phyloP scores from a whole-genome alignment of 441 rosid genomes.

The Jatropha podagrica region DNA sequence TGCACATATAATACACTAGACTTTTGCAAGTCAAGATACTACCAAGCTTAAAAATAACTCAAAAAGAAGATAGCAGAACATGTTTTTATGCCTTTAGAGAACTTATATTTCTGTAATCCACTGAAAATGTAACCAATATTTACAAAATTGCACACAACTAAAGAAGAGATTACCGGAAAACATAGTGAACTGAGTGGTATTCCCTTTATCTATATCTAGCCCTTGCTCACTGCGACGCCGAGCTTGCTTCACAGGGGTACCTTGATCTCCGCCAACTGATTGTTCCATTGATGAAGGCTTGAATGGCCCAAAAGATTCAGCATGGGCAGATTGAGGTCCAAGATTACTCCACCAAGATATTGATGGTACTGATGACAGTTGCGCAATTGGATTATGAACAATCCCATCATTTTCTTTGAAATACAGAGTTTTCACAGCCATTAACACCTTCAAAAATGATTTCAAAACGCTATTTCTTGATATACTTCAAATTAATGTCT shows the following conservation, averaged over 20 bases:
- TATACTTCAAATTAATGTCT: slow-evolving; percentile 34
- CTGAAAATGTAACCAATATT: background rate
- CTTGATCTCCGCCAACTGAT: slow-evolving; percentile 30
- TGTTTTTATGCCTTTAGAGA: background rate
- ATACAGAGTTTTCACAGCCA: slow-evolving; percentile 76
- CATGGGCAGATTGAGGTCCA: slow-evolving; percentile 51
- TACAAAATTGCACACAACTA: slow-evolving; percentile 8
- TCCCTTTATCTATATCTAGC: slow-evolving; percentile 43
- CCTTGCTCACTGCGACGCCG: slow-evolving; percentile 32
- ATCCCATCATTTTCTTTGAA: slow-evolving; percentile 64
- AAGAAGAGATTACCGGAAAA: slow-evolving; percentile 49
- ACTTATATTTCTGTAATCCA: background rate
- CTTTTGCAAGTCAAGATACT: background rate
- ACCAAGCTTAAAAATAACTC: background rate
- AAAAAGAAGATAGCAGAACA: background rate
- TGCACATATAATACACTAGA: background rate
- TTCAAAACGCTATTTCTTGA: slow-evolving; percentile 12
- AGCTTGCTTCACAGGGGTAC: slow-evolving; percentile 35
- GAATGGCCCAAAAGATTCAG: slow-evolving; percentile 43
- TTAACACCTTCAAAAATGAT: slow-evolving; percentile 28
- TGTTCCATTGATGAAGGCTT: slow-evolving; percentile 39
- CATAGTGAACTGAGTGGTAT: slow-evolving; percentile 47
- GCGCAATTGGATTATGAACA: slow-evolving; percentile 43
- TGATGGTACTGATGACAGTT: slow-evolving; percentile 46
- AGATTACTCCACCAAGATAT: slow-evolving; percentile 65